Conservation (phyloP, 306 rosid species). For the Trichosanthes truncata region DNA sequence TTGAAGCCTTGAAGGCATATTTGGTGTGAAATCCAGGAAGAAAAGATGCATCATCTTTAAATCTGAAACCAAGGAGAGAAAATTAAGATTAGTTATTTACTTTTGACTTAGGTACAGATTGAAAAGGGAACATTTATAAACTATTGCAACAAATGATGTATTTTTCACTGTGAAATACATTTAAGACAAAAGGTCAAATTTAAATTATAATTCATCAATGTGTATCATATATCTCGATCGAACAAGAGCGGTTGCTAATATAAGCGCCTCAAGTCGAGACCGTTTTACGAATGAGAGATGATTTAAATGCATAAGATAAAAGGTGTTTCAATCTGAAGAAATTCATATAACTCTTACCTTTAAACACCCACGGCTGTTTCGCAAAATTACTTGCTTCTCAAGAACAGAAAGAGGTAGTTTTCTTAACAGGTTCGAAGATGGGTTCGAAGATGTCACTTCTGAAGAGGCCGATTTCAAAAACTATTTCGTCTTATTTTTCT, state of each 20-base stretch:
- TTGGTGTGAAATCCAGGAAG: background rate
- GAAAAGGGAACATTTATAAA: background rate
- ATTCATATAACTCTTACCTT: background rate
- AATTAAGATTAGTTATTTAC: background rate
- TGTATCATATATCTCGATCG: background rate
- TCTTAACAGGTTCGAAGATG: too few relatives aligned
- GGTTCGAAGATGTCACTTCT: background rate
- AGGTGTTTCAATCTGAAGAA: conserved; percentile 7
- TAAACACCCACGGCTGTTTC: background rate
- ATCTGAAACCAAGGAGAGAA: background rate
- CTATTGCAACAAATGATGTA: background rate
- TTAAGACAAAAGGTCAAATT: background rate
- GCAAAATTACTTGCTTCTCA: background rate
- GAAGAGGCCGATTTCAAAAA: background rate
- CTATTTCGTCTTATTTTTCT: too few relatives aligned
- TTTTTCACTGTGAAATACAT: background rate
- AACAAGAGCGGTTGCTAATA: too few relatives aligned
- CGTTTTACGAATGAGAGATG: conserved; percentile 10
- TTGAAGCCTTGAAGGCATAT: background rate
- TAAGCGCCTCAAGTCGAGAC: too few relatives aligned
- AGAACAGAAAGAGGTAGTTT: background rate
- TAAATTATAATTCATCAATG: background rate
- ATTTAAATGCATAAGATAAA: conserved; percentile 15
- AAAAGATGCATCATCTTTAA: background rate
- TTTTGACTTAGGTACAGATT: background rate